Conservation (phyloP, 805 yeast species). For the Hanseniaspora meyeri region DNA sequence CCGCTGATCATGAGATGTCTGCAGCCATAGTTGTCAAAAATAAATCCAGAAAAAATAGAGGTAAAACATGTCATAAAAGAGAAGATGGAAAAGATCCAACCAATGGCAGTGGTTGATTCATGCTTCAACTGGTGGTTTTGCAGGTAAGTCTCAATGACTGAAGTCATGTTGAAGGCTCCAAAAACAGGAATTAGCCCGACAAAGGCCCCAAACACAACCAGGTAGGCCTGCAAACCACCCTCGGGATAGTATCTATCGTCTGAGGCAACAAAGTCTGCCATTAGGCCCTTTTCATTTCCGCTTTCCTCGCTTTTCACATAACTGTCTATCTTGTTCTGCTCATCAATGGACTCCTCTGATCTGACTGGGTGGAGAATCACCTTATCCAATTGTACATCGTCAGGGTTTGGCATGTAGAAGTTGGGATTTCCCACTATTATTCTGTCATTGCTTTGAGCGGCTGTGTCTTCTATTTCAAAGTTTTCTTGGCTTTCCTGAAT, state of each 20-base stretch:
- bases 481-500: neutral
- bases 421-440: conserved; percentile 6
- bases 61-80: conserved; percentile 37
- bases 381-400: conserved; percentile 3
- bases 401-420: conserved; percentile 8
- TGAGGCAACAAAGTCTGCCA: conserved; percentile 18
- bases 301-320: neutral
- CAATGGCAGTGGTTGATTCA: conserved; percentile 35
- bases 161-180: conserved; percentile 47
- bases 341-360: conserved; percentile 1
- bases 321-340: neutral
- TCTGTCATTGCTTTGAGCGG: neutral
- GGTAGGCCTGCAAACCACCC: conserved; percentile 48
- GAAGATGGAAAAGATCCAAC: conserved; percentile 56
- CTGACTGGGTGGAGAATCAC: conserved; percentile 4
- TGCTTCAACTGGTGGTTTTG: conserved; percentile 41
- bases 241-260: conserved; percentile 37
- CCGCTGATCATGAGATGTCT: conserved; percentile 33
- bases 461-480: neutral
- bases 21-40: conserved; percentile 45
- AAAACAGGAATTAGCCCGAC: conserved; percentile 42
- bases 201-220: conserved; percentile 46
- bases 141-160: conserved; percentile 52
- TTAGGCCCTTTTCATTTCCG: neutral
- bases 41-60: conserved; percentile 43